Evolutionary conservation across 768 basidiomycete species (phyloP).

Genomic region (Stropharia rugosoannulata): DNA sequence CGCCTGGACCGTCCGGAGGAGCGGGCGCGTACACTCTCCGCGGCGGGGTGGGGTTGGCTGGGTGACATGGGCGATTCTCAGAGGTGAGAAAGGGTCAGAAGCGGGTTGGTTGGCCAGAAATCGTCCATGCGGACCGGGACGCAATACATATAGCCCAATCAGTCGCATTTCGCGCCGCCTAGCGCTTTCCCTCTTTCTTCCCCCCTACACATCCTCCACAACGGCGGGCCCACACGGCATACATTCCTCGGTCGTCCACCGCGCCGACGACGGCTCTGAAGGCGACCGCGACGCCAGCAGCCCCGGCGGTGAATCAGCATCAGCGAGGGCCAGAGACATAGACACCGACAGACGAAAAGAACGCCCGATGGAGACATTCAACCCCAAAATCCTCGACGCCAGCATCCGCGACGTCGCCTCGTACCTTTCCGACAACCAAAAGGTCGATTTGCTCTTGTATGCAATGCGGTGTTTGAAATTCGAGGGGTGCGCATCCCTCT

Average conservation of each 20-base stretch:
- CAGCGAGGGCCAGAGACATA: background rate
- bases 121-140: no score
- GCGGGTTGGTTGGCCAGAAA: no score
- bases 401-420: constrained; percentile 67
- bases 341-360: background rate
- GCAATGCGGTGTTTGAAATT: constrained; percentile 81
- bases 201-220: no score
- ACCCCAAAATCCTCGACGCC: constrained; percentile 75
- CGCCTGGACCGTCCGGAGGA: background rate
- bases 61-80: background rate
- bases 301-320: background rate
- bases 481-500: constrained; percentile 49
- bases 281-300: background rate
- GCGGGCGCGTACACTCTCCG: background rate
- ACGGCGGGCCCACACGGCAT: no score
- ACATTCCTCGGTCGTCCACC: no score
- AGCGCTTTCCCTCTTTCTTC: no score
- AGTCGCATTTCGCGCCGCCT: no score
- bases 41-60: background rate
- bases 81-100: no score
- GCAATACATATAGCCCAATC: no score
- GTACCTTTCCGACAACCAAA: constrained; percentile 60
- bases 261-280: no score
- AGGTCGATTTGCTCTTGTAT: constrained; percentile 69
- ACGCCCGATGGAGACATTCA: constrained; percentile 58